These are phyloP conservation scores for Monilinia vaccinii-corymbosi DNA, from an alignment of 2,329 filamentous ascomycete genomes.

Conservation along the genomic window DNA sequence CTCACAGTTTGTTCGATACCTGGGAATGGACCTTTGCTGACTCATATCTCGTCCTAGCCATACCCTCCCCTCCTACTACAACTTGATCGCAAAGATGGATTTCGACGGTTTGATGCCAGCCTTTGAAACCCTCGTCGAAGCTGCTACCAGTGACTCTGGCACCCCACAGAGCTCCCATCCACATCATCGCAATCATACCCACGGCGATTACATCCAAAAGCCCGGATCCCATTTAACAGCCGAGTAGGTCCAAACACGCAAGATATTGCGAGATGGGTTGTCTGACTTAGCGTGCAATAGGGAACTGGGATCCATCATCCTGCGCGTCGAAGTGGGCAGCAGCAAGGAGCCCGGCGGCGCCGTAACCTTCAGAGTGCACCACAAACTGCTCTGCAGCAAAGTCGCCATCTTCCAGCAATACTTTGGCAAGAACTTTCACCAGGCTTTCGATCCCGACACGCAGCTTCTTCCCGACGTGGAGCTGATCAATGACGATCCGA, in stretches of 20 bases:
- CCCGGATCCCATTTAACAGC: not conserved
- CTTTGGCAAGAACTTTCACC: not conserved
- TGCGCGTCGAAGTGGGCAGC: not conserved
- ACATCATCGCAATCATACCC: not conserved
- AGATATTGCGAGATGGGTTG: too few species aligned
- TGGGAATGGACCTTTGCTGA: not conserved
- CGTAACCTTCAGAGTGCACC: not conserved
- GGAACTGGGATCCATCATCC: not conserved
- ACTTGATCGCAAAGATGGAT: not conserved
- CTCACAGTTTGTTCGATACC: not conserved
- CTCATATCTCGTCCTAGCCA: not conserved
- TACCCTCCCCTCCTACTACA: too few species aligned
- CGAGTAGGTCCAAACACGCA: not conserved
- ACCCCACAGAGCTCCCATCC: not conserved
- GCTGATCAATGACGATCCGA: not conserved
- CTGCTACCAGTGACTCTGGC: not conserved
- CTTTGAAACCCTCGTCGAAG: too few species aligned
- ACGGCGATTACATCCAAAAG: not conserved
- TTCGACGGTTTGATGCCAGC: too few species aligned
- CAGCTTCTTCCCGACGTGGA: not conserved
- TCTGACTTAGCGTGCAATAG: not conserved
- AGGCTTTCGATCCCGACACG: not conserved
- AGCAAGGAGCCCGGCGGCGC: not conserved
- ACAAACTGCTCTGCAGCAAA: not conserved
- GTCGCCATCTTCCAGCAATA: not conserved